phyloP scores from a whole-genome alignment of 2,329 filamentous ascomycete genomes.

The Penicillium thymicola region DNA sequence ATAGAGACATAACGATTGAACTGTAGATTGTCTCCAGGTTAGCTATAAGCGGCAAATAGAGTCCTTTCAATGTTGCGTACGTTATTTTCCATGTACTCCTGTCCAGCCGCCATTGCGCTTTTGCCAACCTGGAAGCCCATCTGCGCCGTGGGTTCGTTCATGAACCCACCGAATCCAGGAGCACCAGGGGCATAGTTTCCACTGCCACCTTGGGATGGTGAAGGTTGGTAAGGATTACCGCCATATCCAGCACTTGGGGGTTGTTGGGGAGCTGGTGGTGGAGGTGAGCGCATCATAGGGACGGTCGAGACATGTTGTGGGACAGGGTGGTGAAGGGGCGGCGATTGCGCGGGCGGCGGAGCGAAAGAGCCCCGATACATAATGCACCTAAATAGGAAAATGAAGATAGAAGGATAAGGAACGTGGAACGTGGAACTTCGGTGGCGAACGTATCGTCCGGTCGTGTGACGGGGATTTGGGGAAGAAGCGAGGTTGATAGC shows the following conservation, averaged over 20 bases:
- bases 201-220: constrained; percentile 40
- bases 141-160: constrained; percentile 92
- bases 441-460: constrained; percentile 4
- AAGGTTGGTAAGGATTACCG: constrained; percentile 49
- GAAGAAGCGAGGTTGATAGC: constrained; percentile 9
- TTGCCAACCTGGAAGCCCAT: constrained; percentile 93
- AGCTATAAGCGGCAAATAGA: neutral
- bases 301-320: constrained; percentile 98
- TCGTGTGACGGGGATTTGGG: constrained; percentile 6
- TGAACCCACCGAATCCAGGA: constrained; percentile 81
- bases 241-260: constrained; percentile 53
- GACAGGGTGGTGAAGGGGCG: constrained; percentile 92
- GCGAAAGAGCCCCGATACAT: constrained; percentile 88
- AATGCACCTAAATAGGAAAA: constrained; percentile 13
- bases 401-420: constrained; percentile 10
- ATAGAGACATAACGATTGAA: constrained; percentile 85
- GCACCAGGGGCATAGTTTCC: constrained; percentile 34
- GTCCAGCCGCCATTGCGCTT: constrained; percentile 83
- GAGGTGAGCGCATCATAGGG: constrained; percentile 91
- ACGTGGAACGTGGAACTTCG: constrained; percentile 4
- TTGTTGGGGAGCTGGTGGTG: constrained; percentile 71
- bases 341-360: constrained; percentile 72
- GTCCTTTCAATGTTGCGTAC: constrained; percentile 51
- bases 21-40: constrained; percentile 38
- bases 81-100: constrained; percentile 94